A percentile compares a stretch with the other conserved stretches of the same genome.
Conservation (phyloP, 257 asterid genomes). For the Solanum medicagineum region DNA sequence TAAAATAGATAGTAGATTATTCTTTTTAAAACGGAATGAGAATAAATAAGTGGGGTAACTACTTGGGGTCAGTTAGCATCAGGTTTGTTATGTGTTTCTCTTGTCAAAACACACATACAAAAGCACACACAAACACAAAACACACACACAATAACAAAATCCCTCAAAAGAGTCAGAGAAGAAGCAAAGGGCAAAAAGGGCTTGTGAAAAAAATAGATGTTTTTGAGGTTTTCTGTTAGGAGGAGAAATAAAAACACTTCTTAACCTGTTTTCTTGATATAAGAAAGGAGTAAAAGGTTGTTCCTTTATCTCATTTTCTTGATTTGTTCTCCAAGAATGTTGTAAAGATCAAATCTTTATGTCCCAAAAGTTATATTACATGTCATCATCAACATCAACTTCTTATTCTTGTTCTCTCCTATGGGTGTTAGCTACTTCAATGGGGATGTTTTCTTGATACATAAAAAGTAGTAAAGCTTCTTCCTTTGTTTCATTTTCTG, state of each 20-base stretch:
- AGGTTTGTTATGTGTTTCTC: not conserved
- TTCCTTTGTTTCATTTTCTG: not conserved
- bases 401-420: not conserved
- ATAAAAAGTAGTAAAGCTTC: not conserved
- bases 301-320: not conserved
- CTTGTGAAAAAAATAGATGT: not conserved
- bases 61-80: not conserved
- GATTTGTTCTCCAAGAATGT: not conserved
- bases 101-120: not conserved
- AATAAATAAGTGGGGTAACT: not conserved
- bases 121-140: not conserved
- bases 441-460: slow-evolving; percentile 16
- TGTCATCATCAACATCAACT: not conserved
- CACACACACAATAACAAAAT: not conserved
- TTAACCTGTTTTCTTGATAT: not conserved
- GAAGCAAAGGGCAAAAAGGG: not conserved
- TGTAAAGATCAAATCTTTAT: not conserved
- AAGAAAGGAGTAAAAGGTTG: not conserved
- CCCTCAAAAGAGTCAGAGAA: not conserved
- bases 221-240: not conserved
- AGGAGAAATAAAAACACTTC: not conserved
- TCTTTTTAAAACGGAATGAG: too few species aligned
- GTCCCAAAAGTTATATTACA: not conserved
- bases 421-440: slow-evolving; percentile 3
- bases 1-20: too few species aligned